Conservation (phyloP, 2,329 filamentous ascomycete genomes). For the Myriosclerotinia duriaeana region DNA sequence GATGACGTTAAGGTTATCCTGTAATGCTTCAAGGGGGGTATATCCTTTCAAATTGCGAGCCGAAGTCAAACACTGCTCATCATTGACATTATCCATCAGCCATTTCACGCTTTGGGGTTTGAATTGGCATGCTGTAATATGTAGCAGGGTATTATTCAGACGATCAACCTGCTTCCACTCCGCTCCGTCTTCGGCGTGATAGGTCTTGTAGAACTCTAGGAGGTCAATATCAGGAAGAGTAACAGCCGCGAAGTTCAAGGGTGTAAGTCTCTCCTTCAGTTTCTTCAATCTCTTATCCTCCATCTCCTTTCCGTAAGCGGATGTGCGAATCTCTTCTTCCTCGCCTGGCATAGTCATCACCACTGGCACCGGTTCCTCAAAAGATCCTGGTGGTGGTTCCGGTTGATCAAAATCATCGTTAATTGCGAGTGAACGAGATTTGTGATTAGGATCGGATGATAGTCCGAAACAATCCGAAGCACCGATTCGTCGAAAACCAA, state of each 20-base stretch:
- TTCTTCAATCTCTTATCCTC: slow-evolving; percentile 20
- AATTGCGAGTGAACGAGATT: slow-evolving; percentile 30
- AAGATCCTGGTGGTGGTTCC: background rate
- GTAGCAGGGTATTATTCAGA: slow-evolving; percentile 28
- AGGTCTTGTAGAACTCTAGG: slow-evolving; percentile 24
- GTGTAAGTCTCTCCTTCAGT: slow-evolving; percentile 1
- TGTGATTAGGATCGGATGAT: slow-evolving; percentile 34
- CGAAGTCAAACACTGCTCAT: slow-evolving; percentile 25
- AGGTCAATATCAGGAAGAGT: slow-evolving; percentile 29
- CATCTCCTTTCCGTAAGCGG: slow-evolving; percentile 24
- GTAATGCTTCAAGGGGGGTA: slow-evolving; percentile 41
- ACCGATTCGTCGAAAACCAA: slow-evolving; percentile 42
- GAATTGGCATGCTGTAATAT: slow-evolving; percentile 25
- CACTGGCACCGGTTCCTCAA: background rate
- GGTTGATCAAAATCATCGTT: slow-evolving; percentile 35
- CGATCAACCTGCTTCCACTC: slow-evolving; percentile 28
- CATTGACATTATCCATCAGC: slow-evolving; percentile 37
- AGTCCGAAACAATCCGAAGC: slow-evolving; percentile 40
- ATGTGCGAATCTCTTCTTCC: slow-evolving; percentile 8
- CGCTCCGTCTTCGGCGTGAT: background rate
- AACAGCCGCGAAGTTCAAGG: slow-evolving; percentile 23
- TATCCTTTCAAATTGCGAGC: slow-evolving; percentile 40
- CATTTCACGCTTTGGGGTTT: slow-evolving; percentile 31
- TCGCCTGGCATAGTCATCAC: slow-evolving; percentile 22
- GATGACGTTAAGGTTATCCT: slow-evolving; percentile 31